Base-by-base conservation (phyloP, 23 red algal genomes). In the Gracilariopsis chorda region DNA sequence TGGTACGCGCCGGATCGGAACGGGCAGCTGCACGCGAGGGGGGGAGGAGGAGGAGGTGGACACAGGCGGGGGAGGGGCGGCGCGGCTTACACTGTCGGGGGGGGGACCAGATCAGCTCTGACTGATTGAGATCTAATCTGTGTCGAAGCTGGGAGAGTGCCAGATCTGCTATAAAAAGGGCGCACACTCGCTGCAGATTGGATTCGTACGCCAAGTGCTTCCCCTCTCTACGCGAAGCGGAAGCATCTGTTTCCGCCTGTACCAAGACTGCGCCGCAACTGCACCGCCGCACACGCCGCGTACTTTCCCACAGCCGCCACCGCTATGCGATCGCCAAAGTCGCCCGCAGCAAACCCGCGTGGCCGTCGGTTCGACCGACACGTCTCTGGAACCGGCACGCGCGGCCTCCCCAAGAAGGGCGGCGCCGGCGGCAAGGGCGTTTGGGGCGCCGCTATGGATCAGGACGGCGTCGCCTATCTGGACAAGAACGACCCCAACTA, bases 401-500 rank as follows among this genome's bases (percentile, higher is more conserved):
- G 93, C 72, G 95, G 95, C 11, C 56, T 90, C 24, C 90, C 95
- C 35, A 98, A 98, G 84, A 98, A 98, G 90, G 82, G 77, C 55
- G 95, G 95, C 55, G 95, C 90, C 24, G 95, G 95, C 27, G 95
- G 95, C 24, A 93, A 94, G 69, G 91, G 90, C 41, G 89, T 90
- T 34, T 98, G 95, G 95, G 95, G 95, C 64, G 60, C 78, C 58
- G 80, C 87, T 27, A 86, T 94, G 90, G 81, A 86, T 49, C 78
- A 93, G 41, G 95, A 90, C 7, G 90, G 84, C 79, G 86, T 74
- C 17, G 84, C 89, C 3, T 89, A 79, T 49, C 56, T 98, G 27
- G 95, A 98, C 77, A 92, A 90, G 63, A 90, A 98, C 64, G 95
- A 98, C 78, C 90, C 92, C 47, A 98, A 98, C 92, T 98, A 98